Conservation (phyloP, 371 early-diverging fungal species). For the Mucor irregularis region DNA sequence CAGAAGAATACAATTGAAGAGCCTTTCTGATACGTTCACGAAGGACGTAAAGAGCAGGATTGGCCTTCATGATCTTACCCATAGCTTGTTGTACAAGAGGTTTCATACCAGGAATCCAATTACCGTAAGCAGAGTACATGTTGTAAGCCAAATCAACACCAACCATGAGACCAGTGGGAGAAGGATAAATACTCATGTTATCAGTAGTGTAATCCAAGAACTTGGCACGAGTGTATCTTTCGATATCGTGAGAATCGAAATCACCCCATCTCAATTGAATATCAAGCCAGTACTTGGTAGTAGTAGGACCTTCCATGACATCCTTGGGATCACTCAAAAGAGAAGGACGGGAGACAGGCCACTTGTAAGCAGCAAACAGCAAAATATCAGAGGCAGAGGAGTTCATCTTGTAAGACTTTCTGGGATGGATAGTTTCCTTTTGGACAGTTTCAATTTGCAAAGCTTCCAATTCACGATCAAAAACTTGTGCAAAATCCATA, state of each 20-base stretch:
- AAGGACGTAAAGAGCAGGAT: conserved; percentile 95
- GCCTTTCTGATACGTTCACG: conserved; percentile 99
- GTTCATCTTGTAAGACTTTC: conserved; percentile 99
- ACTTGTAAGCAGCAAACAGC: conserved; percentile 96
- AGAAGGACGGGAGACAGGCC: conserved; percentile 95
- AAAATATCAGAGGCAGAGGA: conserved; percentile 83
- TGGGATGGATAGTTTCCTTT: conserved; percentile 98
- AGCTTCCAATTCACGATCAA: conserved; percentile 97
- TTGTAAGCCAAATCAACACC: conserved; percentile 98
- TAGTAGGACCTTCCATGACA: conserved; percentile 93
- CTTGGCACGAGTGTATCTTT: conserved; percentile 97
- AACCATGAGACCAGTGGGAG: conserved; percentile 96
- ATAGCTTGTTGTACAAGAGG: conserved; percentile 95
- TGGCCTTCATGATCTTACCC: conserved; percentile 98
- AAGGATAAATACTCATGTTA: conserved; percentile 97
- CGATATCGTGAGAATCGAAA: conserved; percentile 97
- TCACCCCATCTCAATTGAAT: conserved; percentile 99
- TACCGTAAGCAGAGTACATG: conserved; percentile 88
- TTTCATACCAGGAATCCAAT: conserved; percentile 99
- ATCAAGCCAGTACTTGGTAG: conserved; percentile 98
- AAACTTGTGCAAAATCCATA: conserved; percentile 93
- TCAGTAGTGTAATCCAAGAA: conserved; percentile 98
- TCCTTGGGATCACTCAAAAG: conserved; percentile 89
- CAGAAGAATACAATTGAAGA: conserved; percentile 96
- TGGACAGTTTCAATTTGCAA: conserved; percentile 98